Base-by-base conservation (phyloP, 73 alveolate genomes). In the Paramecium tetraurelia region DNA sequence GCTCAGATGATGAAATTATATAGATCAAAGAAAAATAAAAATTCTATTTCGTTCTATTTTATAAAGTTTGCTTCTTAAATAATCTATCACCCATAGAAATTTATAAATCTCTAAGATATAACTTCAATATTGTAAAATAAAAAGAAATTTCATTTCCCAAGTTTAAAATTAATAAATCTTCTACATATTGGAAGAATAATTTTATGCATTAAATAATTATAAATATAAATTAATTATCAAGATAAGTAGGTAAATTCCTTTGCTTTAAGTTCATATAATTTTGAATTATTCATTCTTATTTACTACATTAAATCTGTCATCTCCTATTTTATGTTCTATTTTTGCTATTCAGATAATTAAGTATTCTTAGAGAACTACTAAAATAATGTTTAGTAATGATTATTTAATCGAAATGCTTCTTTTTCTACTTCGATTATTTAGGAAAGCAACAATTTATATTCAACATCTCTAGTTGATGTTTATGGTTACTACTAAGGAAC, bases 1-100 rank as follows among this genome's bases (percentile, higher is more conserved):
- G 53, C 16, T 10, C 12, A 41, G 96, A 95, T 72, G 98, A 97
- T 87, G 99, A 97, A 94, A 94, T 97, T 59, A 0, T 4, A 70
- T 21, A 33, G 27, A 33, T 70, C 27, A 70, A 5, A 33, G 9
- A 9, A 70, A 8, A 22, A 33, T 5, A 31, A 70, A 10, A 7
- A 70, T 48, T 22, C 12, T 41, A 41, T 41, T 41, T 8, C 0
- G 12, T 41, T 41, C 8, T 8, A 1, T 2, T 41, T 41, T 41
- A 1, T 41, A 41, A 41, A 27, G 0, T 27, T 27, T 27, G 0
- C 31, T 27, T 27, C 31, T 27, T 27, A 27, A 27, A 27, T 27
- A 27, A 27, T 27, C 31, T n/a, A n/a, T n/a, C n/a, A n/a, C n/a
- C n/a, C n/a, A n/a, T n/a, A n/a, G n/a, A n/a, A n/a, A n/a, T n/a